Evolutionary conservation across 805 yeast genomes (phyloP).

Genomic region (Lachancea quebecensis): DNA sequence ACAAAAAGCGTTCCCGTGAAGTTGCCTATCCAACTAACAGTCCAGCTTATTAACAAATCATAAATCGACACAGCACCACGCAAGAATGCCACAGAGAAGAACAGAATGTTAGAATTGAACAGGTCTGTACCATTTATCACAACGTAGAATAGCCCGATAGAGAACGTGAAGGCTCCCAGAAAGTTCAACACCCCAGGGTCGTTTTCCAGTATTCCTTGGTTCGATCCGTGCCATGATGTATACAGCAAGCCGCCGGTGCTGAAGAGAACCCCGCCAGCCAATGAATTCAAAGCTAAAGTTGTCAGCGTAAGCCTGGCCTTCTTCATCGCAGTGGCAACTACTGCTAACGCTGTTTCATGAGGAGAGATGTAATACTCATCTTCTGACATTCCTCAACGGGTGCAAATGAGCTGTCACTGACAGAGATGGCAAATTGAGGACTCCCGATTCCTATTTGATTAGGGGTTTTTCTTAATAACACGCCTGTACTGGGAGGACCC

Average conservation of each 20-base stretch:
- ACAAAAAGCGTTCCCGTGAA: constrained; percentile 59
- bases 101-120: constrained; percentile 67
- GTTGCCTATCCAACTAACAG: constrained; percentile 60
- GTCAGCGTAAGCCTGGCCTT: constrained; percentile 62
- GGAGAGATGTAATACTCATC: constrained; percentile 62
- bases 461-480: too few species aligned
- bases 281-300: constrained; percentile 53
- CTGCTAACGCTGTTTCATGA: constrained; percentile 76
- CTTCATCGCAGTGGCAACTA: constrained; percentile 81
- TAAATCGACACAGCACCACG: constrained; percentile 63
- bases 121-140: constrained; percentile 69
- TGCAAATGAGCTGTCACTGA: too few species aligned
- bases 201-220: constrained; percentile 35
- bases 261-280: constrained; percentile 65
- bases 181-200: constrained; percentile 49
- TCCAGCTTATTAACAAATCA: constrained; percentile 61
- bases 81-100: constrained; percentile 59
- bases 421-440: too few species aligned
- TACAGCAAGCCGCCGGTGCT: constrained; percentile 68
- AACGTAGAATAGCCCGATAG: constrained; percentile 70
- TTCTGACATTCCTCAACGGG: constrained; percentile 27
- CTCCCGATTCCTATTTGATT: too few species aligned
- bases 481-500: too few species aligned
- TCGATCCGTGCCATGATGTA: constrained; percentile 46
- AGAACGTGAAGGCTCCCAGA: constrained; percentile 55